Evolutionary conservation across 1,284 basidiomycete species (phyloP), one percentile per base, ranked within the genome.

Genomic region (Marasmius tenuissimus): DNA sequence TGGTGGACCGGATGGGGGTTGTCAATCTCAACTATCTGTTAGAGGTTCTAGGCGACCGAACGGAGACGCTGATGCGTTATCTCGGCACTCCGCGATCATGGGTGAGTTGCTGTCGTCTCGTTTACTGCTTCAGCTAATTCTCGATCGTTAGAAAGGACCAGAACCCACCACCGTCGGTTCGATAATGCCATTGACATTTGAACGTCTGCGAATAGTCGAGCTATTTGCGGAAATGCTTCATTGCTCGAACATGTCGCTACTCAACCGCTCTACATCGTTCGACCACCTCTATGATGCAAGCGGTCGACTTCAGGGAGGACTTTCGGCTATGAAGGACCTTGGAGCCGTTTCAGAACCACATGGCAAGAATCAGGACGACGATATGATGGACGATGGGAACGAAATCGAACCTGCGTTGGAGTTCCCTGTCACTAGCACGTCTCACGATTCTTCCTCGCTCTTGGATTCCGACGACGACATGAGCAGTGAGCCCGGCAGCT

Each of bases 161-260:
- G 79, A 92, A 18, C 79, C 82, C n/a, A 93, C 92, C 0, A 90
- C 92, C 0, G 79, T 90, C 20, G 89, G 91, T 5, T 73, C 79
- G 9, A 85, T 93, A 51, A 78, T 83, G 1, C 96, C 97, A 0
- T 84, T 99, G 38, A 98, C 97, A 0, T 89, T 97, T 67, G 97
- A 98, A 73, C 88, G 97, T 5, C 98, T 96, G 75, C 88, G 97
- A n/a, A 94, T 99, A 70, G 93, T 95, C 72, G 97, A 99, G 76
- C 84, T 99, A 8, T 97, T 97, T 69, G 97, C 97, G 18, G 97
- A 99, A 74, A 85, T 99, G 14, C 78, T 99, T 14, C 97, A 99
- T 72, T 97, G 95, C 74, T 99, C 97, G 14, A 99, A 98, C 72
- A 98, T 99, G 97, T 89, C 92, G 1, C 85, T 98, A 14, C 81